Base-by-base conservation (phyloP, 306 rosid species). In the Psophocarpus tetragonolobus region DNA sequence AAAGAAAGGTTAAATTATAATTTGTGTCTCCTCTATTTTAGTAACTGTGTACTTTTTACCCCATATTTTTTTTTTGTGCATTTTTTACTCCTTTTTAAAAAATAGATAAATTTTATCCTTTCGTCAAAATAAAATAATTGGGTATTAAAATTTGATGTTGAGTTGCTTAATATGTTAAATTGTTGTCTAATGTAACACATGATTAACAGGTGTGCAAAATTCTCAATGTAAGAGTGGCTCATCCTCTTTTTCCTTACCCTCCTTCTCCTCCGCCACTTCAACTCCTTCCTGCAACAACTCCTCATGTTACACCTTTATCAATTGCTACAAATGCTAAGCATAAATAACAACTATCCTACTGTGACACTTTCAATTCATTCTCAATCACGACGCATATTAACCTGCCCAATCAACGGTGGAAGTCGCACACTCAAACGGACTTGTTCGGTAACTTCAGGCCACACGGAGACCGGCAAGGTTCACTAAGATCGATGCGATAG, bases 371-470 rank as follows among this genome's bases (percentile, higher is more conserved):
- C 82, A 95, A 77, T 85, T 95, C 98, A 84, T 88, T 92, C 51
- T 89, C 97, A 75, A 89, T 77, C 98, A 94, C 88, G 76, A 62
- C 60, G 97, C 98, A 94, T 1, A 94, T 76, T 74, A 94, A 72
- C 20, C 84, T 0, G 92, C 91, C 97, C 97, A 94, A 74, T 92
- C 97, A 70, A 92, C 5, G 1, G 12, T 29, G 0, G 64, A 21
- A 0, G 23, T 2, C 0, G 12, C 68, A 0, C 54, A n/a, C 47
- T 23, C 14, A n/a, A 32, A 2, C 47, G 4, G 21, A 87, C 90
- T 85, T 89, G 76, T 77, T 82, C 2, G 93, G 94, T 74, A 95
- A 85, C 89, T 71, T 82, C 82, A 95, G 73, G 8, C 93, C 93
- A 7, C 98, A 90, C 90, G 88, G 62, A 95, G 77, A 50, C 87